A percentile compares a stretch with the other conserved stretches of the same genome.
These are phyloP conservation scores for Rhododendron ovatum DNA, from an alignment of 148 eudicot genomes.

Conservation along the genomic window DNA sequence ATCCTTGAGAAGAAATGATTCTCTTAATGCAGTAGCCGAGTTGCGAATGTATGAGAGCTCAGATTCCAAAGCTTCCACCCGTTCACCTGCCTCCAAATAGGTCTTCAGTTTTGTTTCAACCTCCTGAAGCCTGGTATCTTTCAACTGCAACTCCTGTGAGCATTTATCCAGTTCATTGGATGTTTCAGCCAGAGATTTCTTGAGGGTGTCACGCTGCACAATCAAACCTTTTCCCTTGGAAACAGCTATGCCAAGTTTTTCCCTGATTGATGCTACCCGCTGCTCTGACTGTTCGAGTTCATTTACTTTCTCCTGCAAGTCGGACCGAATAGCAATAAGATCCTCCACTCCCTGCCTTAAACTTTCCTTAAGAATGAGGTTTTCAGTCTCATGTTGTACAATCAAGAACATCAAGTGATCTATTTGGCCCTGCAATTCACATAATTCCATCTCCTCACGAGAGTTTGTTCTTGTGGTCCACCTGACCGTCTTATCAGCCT, in stretches of 20 bases:
- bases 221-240: conserved; percentile 96
- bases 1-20: conserved; percentile 90
- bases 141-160: conserved; percentile 66
- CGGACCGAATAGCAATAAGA: conserved; percentile 31
- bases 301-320: conserved; percentile 48
- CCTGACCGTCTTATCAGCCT: conserved; percentile 38
- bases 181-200: conserved; percentile 76
- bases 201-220: conserved; percentile 90
- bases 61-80: conserved; percentile 98
- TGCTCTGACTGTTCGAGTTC: conserved; percentile 91
- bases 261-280: conserved; percentile 83
- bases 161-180: conserved; percentile 70
- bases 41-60: conserved; percentile 96
- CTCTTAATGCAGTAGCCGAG: conserved; percentile 92
- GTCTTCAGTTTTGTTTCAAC: conserved; percentile 75
- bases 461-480: conserved; percentile 27
- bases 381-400: conserved; percentile 57
- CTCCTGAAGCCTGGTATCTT: conserved; percentile 73
- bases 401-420: conserved; percentile 42
- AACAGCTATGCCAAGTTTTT: conserved; percentile 92
- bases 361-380: conserved; percentile 55
- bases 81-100: conserved; percentile 95
- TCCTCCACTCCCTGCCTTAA: conserved; percentile 49
- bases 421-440: conserved; percentile 40
- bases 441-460: conserved; percentile 37